Conservation (phyloP, 805 yeast genomes). For the Jamesozyma gamospora region DNA sequence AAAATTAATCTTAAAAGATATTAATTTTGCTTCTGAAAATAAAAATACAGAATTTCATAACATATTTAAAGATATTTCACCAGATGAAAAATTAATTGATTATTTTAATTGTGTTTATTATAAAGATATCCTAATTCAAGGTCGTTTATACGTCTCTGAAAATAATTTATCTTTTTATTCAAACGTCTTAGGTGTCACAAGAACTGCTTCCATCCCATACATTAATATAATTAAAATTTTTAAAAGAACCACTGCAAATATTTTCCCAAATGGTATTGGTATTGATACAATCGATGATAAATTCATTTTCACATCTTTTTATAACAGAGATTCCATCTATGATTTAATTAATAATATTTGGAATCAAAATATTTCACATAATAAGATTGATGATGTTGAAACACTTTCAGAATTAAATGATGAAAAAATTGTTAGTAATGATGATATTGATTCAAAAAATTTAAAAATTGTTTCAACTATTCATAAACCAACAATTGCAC, state of each 20-base stretch:
- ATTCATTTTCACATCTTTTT: conserved; percentile 55
- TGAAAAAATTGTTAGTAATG: too few relatives aligned
- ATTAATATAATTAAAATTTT: conserved; percentile 54
- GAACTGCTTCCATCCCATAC: conserved; percentile 47
- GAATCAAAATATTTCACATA: conserved; percentile 35
- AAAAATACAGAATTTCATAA: conserved; percentile 52
- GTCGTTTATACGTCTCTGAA: conserved; percentile 50
- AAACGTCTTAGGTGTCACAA: conserved; percentile 58
- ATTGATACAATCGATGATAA: conserved; percentile 54
- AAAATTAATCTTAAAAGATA: conserved; percentile 3
- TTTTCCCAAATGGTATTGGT: conserved; percentile 61
- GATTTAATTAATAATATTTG: conserved; percentile 50
- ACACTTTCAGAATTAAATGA: too few relatives aligned
- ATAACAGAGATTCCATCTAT: conserved; percentile 46
- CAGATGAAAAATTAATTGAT: conserved; percentile 42
- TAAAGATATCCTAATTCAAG: conserved; percentile 58
- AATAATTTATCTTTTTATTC: conserved; percentile 53
- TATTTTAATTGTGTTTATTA: conserved; percentile 60
- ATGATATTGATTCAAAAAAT: conserved; percentile 22
- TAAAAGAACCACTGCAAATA: conserved; percentile 53
- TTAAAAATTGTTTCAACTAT: conserved; percentile 25
- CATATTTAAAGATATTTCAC: conserved; percentile 36
- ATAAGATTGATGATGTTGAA: neutral
- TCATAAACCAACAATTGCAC: conserved; percentile 41
- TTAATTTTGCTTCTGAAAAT: conserved; percentile 36